Base-by-base conservation (phyloP, 2,329 filamentous ascomycete genomes). In the Penicillium sp. region DNA sequence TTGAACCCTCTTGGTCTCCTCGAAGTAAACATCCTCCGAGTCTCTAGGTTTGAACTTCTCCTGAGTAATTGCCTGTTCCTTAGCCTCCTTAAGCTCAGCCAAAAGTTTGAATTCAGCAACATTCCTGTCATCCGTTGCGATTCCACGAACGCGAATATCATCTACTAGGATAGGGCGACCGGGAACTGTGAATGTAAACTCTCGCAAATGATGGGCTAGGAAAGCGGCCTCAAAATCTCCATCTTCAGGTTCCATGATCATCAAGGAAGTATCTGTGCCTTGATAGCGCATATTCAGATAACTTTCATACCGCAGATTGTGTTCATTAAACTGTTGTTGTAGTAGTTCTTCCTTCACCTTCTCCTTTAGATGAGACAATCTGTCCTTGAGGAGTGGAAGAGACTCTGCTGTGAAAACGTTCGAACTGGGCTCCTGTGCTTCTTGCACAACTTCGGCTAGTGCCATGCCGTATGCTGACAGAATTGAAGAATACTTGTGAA, bases 401-500 rank as follows among this genome's bases (percentile, higher is more conserved):
- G 35, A 40, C n/a, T 40, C n/a, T 18, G 35, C n/a, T n/a, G 35
- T 40, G 16, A 40, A 40, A 18, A 40, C 35, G 18, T 16, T 18
- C 14, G 35, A 40, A 52, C 83, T 79, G 9, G 74, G 74, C 47
- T 77, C 71, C 62, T 97, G 92, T 28, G 88, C 82, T 74, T 97
- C 92, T 62, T 96, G 90, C 0, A 97, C 92, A 0, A 96, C 91
- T 66, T 97, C 92, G 11, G 92, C 92, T 4, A 97, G 76, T 0
- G 91, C 91, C 87, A 97, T 93, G 14, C 92, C 92, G 63, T 96
- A 96, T 0, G 92, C 92, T 0, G 91, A 96, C 0, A 96, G 79
- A 46, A 46, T 46, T 5, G 43, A 46, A 20, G 47, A 49, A 14
- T 49, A 49, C 11, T 49, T 49, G 26, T 49, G 47, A 21, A 49